phyloP scores from a whole-genome alignment of 257 asterid genomes.

The Salvia miltiorrhiza region DNA sequence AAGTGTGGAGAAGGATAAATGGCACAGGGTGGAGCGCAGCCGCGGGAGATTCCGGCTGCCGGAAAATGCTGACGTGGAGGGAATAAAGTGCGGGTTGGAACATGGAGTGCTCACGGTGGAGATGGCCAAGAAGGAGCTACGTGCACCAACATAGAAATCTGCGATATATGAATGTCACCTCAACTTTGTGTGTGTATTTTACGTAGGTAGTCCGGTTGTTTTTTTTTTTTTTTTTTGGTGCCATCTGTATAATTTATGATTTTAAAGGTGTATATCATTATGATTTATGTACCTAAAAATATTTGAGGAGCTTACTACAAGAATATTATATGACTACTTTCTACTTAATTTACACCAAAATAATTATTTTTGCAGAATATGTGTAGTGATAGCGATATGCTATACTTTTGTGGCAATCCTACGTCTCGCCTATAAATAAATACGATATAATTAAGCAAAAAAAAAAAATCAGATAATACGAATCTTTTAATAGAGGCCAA shows the following conservation, averaged over 20 bases:
- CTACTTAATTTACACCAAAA: too few relatives aligned
- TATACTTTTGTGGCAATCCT: background rate
- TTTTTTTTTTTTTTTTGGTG: too few relatives aligned
- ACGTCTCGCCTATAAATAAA: background rate
- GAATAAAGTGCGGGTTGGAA: conserved; percentile 25
- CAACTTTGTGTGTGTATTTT: too few relatives aligned
- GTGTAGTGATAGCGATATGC: too few relatives aligned
- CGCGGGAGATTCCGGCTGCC: conserved; percentile 38
- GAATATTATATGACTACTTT: too few relatives aligned
- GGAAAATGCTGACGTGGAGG: conserved; percentile 29
- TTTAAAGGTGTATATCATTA: too few relatives aligned
- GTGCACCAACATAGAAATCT: conserved; percentile 16
- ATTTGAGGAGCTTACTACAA: too few relatives aligned
- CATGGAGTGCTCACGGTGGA: conserved; percentile 33
- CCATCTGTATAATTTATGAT: too few relatives aligned
- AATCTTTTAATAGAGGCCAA: conserved; percentile 22
- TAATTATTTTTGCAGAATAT: too few relatives aligned
- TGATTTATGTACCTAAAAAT: too few relatives aligned
- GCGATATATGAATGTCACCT: conserved; percentile 11
- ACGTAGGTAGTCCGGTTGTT: too few relatives aligned
- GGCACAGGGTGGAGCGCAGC: conserved; percentile 33
- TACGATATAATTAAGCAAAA: background rate
- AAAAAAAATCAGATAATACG: conserved; percentile 17
- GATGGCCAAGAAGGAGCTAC: conserved; percentile 29
- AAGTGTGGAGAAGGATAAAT: conserved; percentile 26